phyloP scores from a whole-genome alignment of 2,329 filamentous ascomycete genomes.

The Alternaria sp. region DNA sequence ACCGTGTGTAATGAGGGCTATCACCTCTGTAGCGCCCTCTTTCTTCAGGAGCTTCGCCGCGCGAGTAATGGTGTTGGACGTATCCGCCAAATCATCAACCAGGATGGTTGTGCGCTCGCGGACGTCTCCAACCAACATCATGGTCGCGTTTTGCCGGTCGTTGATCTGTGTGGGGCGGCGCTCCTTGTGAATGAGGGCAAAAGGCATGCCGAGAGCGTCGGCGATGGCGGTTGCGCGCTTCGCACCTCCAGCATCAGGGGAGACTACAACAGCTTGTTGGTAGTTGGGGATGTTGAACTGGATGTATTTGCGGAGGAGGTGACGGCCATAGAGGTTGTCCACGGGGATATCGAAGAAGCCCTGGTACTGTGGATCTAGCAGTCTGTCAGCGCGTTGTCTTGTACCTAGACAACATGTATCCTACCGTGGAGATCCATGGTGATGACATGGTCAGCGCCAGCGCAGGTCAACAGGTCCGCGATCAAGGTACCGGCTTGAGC shows the following conservation, averaged over 20 bases:
- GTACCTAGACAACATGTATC: neutral
- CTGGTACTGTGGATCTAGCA: conserved; percentile 92
- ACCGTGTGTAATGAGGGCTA: conserved; percentile 92
- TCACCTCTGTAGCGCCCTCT: conserved; percentile 86
- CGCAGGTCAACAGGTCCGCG: conserved; percentile 92
- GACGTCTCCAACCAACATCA: conserved; percentile 94
- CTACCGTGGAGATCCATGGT: conserved; percentile 80
- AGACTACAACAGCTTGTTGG: conserved; percentile 89
- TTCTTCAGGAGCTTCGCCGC: conserved; percentile 97
- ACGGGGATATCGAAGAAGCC: conserved; percentile 99
- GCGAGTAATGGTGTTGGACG: conserved; percentile 94
- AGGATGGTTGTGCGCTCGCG: conserved; percentile 83
- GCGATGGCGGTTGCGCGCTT: conserved; percentile 96
- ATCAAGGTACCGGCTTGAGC: conserved; percentile 95
- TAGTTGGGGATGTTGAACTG: conserved; percentile 85
- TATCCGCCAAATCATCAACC: conserved; percentile 93
- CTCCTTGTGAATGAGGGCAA: conserved; percentile 98
- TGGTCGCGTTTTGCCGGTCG: conserved; percentile 80
- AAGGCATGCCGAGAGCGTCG: conserved; percentile 90
- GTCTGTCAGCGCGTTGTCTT: conserved; percentile 13
- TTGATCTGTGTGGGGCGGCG: conserved; percentile 86
- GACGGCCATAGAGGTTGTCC: conserved; percentile 92
- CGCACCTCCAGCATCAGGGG: conserved; percentile 93
- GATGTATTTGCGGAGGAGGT: conserved; percentile 73
- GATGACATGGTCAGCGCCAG: conserved; percentile 95